Conservation (phyloP, 1,139 yeast species). For the Blastobotrys buckinghamii region DNA sequence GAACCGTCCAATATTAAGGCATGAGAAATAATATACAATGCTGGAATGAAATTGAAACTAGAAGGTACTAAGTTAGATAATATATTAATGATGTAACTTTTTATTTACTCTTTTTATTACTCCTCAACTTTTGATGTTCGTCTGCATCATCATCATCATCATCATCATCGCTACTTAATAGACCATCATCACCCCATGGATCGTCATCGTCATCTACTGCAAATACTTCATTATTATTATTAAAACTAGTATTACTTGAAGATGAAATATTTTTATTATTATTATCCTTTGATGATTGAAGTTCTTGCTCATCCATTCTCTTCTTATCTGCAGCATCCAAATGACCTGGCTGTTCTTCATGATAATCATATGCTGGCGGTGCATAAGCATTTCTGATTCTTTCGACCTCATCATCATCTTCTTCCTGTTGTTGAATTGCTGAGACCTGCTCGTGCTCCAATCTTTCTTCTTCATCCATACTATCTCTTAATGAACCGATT, state of each 20-base stretch:
- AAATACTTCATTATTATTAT: slow-evolving; percentile 3
- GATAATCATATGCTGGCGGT: slow-evolving; percentile 8
- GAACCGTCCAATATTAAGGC: too few relatives aligned
- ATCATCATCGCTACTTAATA: slow-evolving; percentile 8
- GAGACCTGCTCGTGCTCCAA: slow-evolving; percentile 9
- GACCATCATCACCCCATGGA: slow-evolving; percentile 6
- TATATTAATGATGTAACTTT: too few relatives aligned
- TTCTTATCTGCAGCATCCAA: background rate
- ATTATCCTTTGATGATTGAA: background rate
- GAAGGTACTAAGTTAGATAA: too few relatives aligned
- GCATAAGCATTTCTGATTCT: slow-evolving; percentile 3
- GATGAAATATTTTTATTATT: background rate
- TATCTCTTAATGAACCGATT: slow-evolving; percentile 38
- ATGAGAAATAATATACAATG: too few relatives aligned
- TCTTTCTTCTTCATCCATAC: slow-evolving; percentile 32
- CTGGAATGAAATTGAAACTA: too few relatives aligned
- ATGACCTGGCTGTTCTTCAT: slow-evolving; percentile 1
- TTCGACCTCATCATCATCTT: slow-evolving; percentile 11
- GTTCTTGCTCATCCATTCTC: background rate
- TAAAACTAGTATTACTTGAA: background rate
- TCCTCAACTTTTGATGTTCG: slow-evolving; percentile 4
- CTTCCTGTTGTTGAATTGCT: slow-evolving; percentile 4
- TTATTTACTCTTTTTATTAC: background rate
- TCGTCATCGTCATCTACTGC: slow-evolving; percentile 14
- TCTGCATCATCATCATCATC: slow-evolving; percentile 4